Percentiles rank a stretch among this genome's conserved stretches.
These are phyloP conservation scores for Solanum clarkiae DNA, from an alignment of 257 asterid species.

Conservation along the genomic window DNA sequence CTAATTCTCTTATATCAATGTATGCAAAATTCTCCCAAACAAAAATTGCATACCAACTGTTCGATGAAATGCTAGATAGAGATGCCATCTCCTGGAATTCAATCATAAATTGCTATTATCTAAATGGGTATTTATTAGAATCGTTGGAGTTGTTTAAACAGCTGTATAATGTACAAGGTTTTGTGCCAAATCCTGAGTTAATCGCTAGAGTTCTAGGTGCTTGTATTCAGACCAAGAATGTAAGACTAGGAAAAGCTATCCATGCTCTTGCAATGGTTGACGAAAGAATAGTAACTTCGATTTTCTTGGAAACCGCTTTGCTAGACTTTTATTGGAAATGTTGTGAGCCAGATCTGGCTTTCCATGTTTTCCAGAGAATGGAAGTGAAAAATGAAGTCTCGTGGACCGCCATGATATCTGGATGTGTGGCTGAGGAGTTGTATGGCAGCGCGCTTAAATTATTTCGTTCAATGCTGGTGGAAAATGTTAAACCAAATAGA, in stretches of 20 bases:
- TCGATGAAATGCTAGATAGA: conserved; percentile 46
- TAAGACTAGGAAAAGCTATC: conserved; percentile 41
- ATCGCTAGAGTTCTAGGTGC: conserved; percentile 39
- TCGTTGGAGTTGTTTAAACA: conserved; percentile 34
- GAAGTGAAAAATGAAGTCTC: conserved; percentile 51
- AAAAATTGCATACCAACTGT: conserved; percentile 27
- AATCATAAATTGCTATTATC: conserved; percentile 46
- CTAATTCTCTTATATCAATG: conserved; percentile 53
- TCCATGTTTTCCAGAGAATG: conserved; percentile 40
- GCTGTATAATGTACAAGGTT: conserved; percentile 21
- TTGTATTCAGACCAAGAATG: conserved; percentile 29
- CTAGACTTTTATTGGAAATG: conserved; percentile 44
- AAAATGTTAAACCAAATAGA: conserved; percentile 34
- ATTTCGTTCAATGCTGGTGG: conserved; percentile 37
- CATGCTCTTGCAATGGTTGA: conserved; percentile 49
- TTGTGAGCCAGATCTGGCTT: conserved; percentile 27
- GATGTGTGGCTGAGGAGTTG: conserved; percentile 28
- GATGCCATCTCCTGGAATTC: conserved; percentile 55
- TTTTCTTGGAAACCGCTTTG: conserved; percentile 34
- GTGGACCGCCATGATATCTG: conserved; percentile 70
- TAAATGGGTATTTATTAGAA: conserved; percentile 30
- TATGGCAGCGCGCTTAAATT: conserved; percentile 23
- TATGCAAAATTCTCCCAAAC: conserved; percentile 27
- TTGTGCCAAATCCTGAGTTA: conserved; percentile 58
- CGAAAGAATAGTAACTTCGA: conserved; percentile 33